Base-by-base conservation (phyloP, 2,329 filamentous ascomycete species). In the Hypoxylon sp. region DNA sequence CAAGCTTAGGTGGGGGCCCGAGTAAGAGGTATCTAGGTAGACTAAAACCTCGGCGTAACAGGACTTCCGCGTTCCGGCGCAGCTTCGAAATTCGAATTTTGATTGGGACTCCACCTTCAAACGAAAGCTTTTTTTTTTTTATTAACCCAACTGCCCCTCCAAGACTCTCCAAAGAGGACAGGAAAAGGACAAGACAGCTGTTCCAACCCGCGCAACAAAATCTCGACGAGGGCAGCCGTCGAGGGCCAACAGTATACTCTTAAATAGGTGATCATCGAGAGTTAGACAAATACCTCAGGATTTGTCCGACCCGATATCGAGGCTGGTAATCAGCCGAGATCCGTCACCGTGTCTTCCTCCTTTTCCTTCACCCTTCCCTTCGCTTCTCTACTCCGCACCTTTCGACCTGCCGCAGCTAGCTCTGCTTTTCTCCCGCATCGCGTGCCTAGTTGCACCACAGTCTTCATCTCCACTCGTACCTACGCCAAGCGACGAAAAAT, bases 401-500 rank as follows among this genome's bases (percentile, higher is more conserved):
- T 87, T 82, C 79, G 80, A 78, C 81, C 82, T 77, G 79, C 83
- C 82, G 89, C 89, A 91, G 89, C 89, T 84, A 88, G 89, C 83
- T 85, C 89, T 91, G 89, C 88, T 73, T 84, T 87, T 85, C 75
- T 80, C 80, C 78, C 83, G 77, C 79, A 80, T 79, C 19, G 59
- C 57, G 82, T 86, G 83, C 83, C 83, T 79, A 83, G 84, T 80
- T 84, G 83, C 80, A 81, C 81, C 64, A 69, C 67, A 59, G 31
- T 85, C 75, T 79, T 78, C 75, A 81, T 83, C 80, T 81, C 84
- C 73, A 83, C 80, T 78, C 84, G 87, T 77, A 81, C 79, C 74
- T 90, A 89, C 85, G 85, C 86, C 75, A 84, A 86, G 79, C 90
- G 87, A 81, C 85, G 82, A 81, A 94, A 89, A 81, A 99, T 99